A percentile compares a stretch with the other conserved stretches of the same genome.
Conservation (phyloP, 306 rosid species). For the Lithocarpus polystachyus region DNA sequence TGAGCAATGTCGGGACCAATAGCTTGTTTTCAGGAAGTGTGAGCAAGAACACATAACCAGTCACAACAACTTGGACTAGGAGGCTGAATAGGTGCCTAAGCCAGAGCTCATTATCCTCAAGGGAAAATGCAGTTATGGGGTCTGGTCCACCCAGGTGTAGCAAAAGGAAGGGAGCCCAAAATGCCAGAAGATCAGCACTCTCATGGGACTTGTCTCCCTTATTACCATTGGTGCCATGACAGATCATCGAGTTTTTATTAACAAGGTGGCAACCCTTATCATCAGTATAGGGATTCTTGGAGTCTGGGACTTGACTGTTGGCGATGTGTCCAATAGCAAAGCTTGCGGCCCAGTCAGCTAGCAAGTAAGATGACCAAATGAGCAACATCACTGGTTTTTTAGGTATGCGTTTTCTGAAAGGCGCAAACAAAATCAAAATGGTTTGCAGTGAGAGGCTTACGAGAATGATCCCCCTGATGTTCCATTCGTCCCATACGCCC, state of each 20-base stretch:
- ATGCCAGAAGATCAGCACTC: constrained; percentile 20
- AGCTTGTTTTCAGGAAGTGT: background rate
- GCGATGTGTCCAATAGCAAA: constrained; percentile 11
- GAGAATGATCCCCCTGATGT: background rate
- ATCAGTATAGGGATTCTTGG: background rate
- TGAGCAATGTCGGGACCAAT: constrained; percentile 9
- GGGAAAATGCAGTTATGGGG: no score
- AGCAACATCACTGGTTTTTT: background rate
- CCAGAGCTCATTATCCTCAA: constrained; percentile 15
- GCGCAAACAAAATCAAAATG: background rate
- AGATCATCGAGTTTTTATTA: no score
- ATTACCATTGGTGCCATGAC: no score
- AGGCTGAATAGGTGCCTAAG: constrained; percentile 28
- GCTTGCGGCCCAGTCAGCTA: background rate
- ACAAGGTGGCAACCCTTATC: no score
- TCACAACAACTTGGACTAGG: constrained; percentile 15
- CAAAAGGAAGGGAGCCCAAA: no score
- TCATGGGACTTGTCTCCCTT: background rate
- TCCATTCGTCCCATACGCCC: background rate
- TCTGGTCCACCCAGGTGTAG: no score
- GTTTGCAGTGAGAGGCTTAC: background rate
- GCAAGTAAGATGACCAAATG: background rate
- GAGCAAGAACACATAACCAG: constrained; percentile 23
- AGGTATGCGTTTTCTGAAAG: background rate
- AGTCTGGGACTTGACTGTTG: background rate